phyloP scores from a whole-genome alignment of 2,329 filamentous ascomycete genomes.

The Sarocladiaceae sp. region DNA sequence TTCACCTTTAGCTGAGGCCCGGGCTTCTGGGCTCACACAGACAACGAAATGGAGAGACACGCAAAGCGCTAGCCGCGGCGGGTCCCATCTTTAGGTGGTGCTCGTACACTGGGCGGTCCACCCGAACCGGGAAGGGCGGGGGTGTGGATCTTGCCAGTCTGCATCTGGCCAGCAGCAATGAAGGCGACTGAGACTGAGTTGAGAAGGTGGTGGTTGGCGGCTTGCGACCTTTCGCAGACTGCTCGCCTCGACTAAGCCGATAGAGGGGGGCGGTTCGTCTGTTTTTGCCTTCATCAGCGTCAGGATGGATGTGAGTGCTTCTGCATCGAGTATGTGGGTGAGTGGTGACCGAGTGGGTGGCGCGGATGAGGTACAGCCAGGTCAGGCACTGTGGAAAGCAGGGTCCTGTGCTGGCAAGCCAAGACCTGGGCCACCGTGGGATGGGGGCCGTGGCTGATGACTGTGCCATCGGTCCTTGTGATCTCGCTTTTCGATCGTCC shows the following conservation, averaged over 20 bases:
- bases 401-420: slow-evolving; percentile 3
- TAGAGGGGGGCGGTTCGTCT: background rate
- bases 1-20: background rate
- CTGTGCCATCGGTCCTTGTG: background rate
- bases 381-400: slow-evolving; percentile 1
- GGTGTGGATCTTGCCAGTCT: background rate
- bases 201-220: background rate
- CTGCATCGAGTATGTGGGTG: background rate
- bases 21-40: background rate
- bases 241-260: background rate
- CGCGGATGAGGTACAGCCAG: background rate
- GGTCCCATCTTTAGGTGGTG: background rate
- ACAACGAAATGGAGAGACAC: background rate
- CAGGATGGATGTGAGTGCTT: background rate
- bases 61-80: slow-evolving; percentile 2
- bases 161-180: background rate
- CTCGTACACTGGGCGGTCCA: slow-evolving; percentile 6
- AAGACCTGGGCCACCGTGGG: background rate
- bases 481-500: no score
- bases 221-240: background rate
- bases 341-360: slow-evolving; percentile 3
- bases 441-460: slow-evolving; percentile 6
- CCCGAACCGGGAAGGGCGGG: slow-evolving; percentile 9
- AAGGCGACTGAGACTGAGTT: background rate
- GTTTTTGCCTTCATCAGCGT: background rate